phyloP scores from a whole-genome alignment of 1,139 yeast genomes.

The Saccharomyces hybrid region DNA sequence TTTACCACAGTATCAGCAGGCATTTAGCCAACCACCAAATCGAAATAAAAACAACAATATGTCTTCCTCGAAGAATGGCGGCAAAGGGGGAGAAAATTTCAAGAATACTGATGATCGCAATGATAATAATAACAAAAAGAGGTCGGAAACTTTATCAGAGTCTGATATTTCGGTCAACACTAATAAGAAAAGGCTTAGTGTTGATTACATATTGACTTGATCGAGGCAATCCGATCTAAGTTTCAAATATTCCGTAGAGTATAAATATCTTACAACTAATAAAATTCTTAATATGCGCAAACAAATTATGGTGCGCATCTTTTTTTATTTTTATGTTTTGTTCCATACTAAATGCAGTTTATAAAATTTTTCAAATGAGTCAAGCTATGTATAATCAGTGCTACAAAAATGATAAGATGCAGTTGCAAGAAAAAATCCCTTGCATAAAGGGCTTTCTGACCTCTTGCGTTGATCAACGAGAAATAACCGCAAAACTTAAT shows the following conservation, averaged over 20 bases:
- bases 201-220: slow-evolving; percentile 2
- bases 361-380: no score
- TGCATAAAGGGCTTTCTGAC: not conserved
- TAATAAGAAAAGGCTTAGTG: slow-evolving; percentile 6
- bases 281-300: not conserved
- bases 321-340: not conserved
- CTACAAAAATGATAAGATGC: not conserved
- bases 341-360: not conserved
- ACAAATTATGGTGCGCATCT: not conserved
- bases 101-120: slow-evolving; percentile 1
- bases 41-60: not conserved
- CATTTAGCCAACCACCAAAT: not conserved
- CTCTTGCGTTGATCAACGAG: not conserved
- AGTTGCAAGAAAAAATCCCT: not conserved
- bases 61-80: not conserved
- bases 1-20: slow-evolving; percentile 1
- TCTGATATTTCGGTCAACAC: slow-evolving; percentile 6
- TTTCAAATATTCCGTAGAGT: slow-evolving; percentile 7
- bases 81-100: not conserved
- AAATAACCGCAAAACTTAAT: not conserved
- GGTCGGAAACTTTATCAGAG: not conserved
- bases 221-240: slow-evolving; percentile 8
- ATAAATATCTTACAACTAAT: not conserved
- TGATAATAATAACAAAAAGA: not conserved
- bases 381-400: not conserved